A percentile compares a stretch with the other conserved stretches of the same genome.
Evolutionary conservation across 2,329 filamentous ascomycete species (phyloP).

Genomic region (Leptographium radiaticola): DNA sequence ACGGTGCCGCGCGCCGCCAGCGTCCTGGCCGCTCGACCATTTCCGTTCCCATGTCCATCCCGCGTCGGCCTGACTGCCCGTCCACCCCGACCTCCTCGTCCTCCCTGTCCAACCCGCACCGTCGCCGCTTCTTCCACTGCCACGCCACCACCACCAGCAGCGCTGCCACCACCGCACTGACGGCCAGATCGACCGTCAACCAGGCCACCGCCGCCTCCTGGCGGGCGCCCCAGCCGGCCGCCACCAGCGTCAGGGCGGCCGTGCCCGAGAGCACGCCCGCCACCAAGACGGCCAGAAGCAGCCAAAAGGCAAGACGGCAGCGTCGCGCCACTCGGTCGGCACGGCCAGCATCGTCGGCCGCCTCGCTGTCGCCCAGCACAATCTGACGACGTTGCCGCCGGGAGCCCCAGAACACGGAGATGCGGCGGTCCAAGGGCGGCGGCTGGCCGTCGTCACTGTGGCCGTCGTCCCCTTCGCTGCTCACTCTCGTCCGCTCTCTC

Average conservation of each 20-base stretch:
- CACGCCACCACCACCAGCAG: neutral
- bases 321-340: slow-evolving; percentile 1
- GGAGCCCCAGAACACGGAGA: slow-evolving; percentile 7
- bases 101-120: too few species aligned
- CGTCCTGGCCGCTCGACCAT: slow-evolving; percentile 4
- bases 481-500: neutral
- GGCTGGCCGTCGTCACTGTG: neutral
- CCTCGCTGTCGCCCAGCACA: slow-evolving; percentile 1
- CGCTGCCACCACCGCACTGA: neutral
- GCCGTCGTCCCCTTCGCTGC: neutral
- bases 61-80: too few species aligned
- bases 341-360: slow-evolving; percentile 6
- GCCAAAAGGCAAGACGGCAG: slow-evolving; percentile 5
- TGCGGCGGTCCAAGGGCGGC: slow-evolving; percentile 2
- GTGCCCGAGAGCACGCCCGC: slow-evolving; percentile 4
- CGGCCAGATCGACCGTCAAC: slow-evolving; percentile 5
- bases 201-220: neutral
- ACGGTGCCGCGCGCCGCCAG: neutral
- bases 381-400: slow-evolving; percentile 7
- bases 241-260: slow-evolving; percentile 3
- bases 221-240: neutral
- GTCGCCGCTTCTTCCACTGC: neutral
- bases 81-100: neutral
- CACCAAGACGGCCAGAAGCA: neutral
- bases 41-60: neutral